phyloP scores from a whole-genome alignment of 1,284 basidiomycete species.

The Amylostereum chailletii region DNA sequence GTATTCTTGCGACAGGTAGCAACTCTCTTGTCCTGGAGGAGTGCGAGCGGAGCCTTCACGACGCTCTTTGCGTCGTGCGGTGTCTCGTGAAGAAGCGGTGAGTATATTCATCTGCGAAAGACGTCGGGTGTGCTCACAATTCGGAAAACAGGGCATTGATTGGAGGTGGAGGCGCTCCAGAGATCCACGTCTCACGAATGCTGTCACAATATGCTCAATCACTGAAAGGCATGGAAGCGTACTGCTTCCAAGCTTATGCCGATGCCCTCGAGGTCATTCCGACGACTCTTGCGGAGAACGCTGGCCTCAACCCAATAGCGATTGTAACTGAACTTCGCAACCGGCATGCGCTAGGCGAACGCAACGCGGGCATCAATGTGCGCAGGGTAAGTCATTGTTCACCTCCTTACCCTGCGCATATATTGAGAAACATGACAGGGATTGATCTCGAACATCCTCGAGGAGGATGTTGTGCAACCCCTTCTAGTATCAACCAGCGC shows the following conservation, averaged over 20 bases:
- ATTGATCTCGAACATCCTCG: slow-evolving; percentile 91
- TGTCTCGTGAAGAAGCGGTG: slow-evolving; percentile 98
- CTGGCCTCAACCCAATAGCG: slow-evolving; percentile 94
- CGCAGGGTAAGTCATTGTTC: slow-evolving; percentile 58
- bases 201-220: slow-evolving; percentile 91
- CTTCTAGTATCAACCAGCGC: slow-evolving; percentile 94
- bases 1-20: slow-evolving; percentile 90
- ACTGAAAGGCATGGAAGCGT: slow-evolving; percentile 97
- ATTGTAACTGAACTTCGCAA: slow-evolving; percentile 98
- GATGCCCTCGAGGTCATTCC: slow-evolving; percentile 98
- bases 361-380: slow-evolving; percentile 96
- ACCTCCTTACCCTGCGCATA: no score
- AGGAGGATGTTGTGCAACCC: slow-evolving; percentile 97
- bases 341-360: slow-evolving; percentile 91
- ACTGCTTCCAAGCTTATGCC: slow-evolving; percentile 98
- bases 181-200: slow-evolving; percentile 95
- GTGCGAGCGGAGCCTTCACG: slow-evolving; percentile 94
- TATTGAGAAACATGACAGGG: slow-evolving; percentile 42
- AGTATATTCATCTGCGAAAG: slow-evolving; percentile 16
- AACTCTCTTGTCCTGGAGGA: slow-evolving; percentile 96
- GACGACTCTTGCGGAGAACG: slow-evolving; percentile 97
- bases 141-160: slow-evolving; percentile 71
- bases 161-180: slow-evolving; percentile 95
- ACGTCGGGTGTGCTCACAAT: no score
- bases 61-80: slow-evolving; percentile 95